These are phyloP conservation scores for Phanerochaete carnosa DNA, from an alignment of 768 basidiomycete genomes.

Conservation along the genomic window DNA sequence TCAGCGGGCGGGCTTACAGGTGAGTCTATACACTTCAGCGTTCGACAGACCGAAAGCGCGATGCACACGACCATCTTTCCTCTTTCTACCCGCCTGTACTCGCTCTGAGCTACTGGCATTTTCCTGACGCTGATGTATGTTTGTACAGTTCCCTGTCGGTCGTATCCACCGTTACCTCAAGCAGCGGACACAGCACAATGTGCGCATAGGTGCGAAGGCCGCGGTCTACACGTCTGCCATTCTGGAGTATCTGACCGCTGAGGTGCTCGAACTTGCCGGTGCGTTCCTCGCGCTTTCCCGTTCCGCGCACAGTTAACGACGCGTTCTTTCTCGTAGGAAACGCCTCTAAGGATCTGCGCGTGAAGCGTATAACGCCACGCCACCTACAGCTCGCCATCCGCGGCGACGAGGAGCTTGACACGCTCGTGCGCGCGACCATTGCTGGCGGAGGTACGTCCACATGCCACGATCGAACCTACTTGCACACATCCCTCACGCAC, in stretches of 20 bases:
- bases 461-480: neutral
- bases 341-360: conserved; percentile 94
- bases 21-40: conserved; percentile 29
- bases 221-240: conserved; percentile 97
- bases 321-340: conserved; percentile 55
- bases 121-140: neutral
- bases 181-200: conserved; percentile 87
- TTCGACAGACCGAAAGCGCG: neutral
- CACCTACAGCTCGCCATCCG: conserved; percentile 95
- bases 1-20: conserved; percentile 87
- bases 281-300: conserved; percentile 20
- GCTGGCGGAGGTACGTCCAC: conserved; percentile 56
- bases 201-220: conserved; percentile 96
- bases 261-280: conserved; percentile 96
- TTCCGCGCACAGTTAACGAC: neutral
- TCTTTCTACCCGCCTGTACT: neutral
- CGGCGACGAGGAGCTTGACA: conserved; percentile 97
- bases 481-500: neutral
- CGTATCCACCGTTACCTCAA: conserved; percentile 97
- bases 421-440: conserved; percentile 90
- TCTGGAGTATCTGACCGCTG: conserved; percentile 93
- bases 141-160: conserved; percentile 82
- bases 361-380: conserved; percentile 95
- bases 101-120: neutral
- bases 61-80: neutral